These are phyloP conservation scores for Trichoderma asperelloides DNA, from an alignment of 495 filamentous ascomycete species.

Conservation along the genomic window DNA sequence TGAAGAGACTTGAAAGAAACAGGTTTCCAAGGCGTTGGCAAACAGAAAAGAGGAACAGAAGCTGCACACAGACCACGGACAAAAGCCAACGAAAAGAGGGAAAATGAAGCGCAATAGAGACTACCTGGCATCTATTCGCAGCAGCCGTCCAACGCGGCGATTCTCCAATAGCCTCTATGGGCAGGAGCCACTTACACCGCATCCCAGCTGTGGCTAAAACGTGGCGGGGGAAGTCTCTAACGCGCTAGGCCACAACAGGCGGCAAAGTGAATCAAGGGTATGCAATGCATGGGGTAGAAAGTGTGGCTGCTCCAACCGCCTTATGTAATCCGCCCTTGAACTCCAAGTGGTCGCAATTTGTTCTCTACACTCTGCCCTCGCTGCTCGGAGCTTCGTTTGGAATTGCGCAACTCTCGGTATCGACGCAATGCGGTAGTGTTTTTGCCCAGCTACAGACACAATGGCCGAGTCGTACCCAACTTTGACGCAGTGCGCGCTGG, in stretches of 20 bases:
- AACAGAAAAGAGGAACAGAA: not conserved
- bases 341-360: not conserved
- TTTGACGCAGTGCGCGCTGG: slow-evolving; percentile 75
- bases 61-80: not conserved
- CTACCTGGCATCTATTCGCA: not conserved
- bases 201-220: not conserved
- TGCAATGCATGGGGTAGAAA: not conserved
- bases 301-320: slow-evolving; percentile 2
- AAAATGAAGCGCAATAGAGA: not conserved
- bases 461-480: slow-evolving; percentile 83
- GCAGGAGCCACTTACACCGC: slow-evolving; percentile 3
- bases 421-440: not conserved
- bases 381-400: not conserved
- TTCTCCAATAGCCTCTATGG: not conserved
- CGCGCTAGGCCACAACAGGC: not conserved
- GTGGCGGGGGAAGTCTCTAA: not conserved
- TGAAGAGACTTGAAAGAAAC: not conserved
- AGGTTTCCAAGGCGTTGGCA: not conserved
- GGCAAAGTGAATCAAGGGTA: not conserved
- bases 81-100: not conserved
- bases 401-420: not conserved
- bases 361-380: not conserved
- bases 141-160: not conserved
- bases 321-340: not conserved
- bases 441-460: slow-evolving; percentile 16